Percentiles rank a stretch among this genome's conserved stretches.
phyloP scores from a whole-genome alignment of 2,329 filamentous ascomycete genomes.

The Monosporascus sp. region DNA sequence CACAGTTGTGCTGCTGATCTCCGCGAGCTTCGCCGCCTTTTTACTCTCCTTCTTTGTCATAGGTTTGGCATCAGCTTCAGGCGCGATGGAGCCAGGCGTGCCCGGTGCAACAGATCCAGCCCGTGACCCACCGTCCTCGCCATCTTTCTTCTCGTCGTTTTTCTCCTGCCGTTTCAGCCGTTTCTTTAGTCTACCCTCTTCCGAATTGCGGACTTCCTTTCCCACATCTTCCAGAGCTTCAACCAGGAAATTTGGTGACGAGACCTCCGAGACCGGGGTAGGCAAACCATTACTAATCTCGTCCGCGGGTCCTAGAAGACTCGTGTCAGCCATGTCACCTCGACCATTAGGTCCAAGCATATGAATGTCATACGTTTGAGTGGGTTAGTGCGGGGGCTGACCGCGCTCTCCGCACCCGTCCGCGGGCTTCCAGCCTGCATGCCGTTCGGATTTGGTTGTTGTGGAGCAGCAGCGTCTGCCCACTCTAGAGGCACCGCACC shows the following conservation, averaged over 20 bases:
- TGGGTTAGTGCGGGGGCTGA: slow-evolving; percentile 49
- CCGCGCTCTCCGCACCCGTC: slow-evolving; percentile 36
- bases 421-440: slow-evolving; percentile 19
- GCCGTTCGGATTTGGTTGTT: slow-evolving; percentile 27
- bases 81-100: slow-evolving; percentile 58
- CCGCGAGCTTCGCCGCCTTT: slow-evolving; percentile 69
- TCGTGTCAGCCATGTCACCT: slow-evolving; percentile 31
- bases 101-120: slow-evolving; percentile 53
- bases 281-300: slow-evolving; percentile 36
- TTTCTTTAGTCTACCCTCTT: slow-evolving; percentile 67
- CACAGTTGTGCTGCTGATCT: slow-evolving; percentile 75
- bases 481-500: slow-evolving; percentile 75
- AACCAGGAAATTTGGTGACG: slow-evolving; percentile 44
- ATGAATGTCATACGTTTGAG: slow-evolving; percentile 52
- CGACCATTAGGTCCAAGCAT: slow-evolving; percentile 4
- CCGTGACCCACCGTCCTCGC: slow-evolving; percentile 40
- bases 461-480: slow-evolving; percentile 60
- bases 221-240: slow-evolving; percentile 57
- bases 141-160: slow-evolving; percentile 46
- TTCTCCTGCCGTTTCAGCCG: slow-evolving; percentile 56
- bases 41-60: slow-evolving; percentile 82
- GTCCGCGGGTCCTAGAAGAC: slow-evolving; percentile 32
- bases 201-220: slow-evolving; percentile 62
- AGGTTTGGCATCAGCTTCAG: slow-evolving; percentile 57
- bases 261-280: slow-evolving; percentile 44